A percentile compares a stretch with the other conserved stretches of the same genome.
phyloP scores from a whole-genome alignment of 2,329 filamentous ascomycete genomes.

The Penicillium sp. region DNA sequence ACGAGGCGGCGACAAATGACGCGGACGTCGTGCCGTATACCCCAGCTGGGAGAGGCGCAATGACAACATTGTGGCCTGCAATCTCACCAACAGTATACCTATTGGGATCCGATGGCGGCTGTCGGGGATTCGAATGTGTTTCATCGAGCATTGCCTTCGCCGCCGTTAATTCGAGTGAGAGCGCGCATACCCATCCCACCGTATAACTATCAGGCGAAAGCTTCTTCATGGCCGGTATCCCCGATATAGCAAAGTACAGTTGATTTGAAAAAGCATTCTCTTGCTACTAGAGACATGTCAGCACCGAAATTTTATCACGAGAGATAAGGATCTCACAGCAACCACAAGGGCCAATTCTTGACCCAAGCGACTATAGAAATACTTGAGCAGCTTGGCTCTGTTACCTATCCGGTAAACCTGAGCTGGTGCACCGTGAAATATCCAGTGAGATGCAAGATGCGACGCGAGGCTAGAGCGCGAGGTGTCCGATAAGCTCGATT shows the following conservation, averaged over 20 bases:
- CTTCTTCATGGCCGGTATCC: neutral
- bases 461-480: no score
- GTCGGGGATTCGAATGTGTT: neutral
- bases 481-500: no score
- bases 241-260: neutral
- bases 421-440: no score
- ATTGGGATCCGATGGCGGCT: neutral
- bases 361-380: no score
- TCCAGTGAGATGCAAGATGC: no score
- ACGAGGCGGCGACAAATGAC: neutral
- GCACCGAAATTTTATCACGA: no score
- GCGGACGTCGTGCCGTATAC: neutral
- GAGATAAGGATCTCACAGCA: no score
- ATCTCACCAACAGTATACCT: neutral
- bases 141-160: neutral
- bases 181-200: neutral
- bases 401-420: no score
- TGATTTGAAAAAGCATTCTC: no score
- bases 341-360: no score
- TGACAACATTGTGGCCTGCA: neutral
- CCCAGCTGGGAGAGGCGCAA: neutral
- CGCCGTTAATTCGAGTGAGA: neutral
- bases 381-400: no score
- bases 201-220: neutral
- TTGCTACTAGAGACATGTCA: no score